phyloP scores from a whole-genome alignment of 352 stramenopile genomes.

The Phytophthora pistaciae region DNA sequence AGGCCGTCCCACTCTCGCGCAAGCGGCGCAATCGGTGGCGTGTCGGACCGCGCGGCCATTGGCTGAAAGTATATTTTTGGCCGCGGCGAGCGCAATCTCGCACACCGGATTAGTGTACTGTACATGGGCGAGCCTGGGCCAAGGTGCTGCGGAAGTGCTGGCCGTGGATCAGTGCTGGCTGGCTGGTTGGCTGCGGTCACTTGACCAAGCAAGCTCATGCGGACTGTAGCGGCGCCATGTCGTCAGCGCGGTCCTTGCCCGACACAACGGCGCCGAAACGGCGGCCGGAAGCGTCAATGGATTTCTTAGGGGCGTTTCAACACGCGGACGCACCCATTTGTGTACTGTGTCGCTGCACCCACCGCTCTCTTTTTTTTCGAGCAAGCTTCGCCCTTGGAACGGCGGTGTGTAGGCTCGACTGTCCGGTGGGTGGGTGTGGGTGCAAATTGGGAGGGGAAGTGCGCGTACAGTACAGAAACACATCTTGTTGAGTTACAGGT shows the following conservation, averaged over 20 bases:
- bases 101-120: background rate
- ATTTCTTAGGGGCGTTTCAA: slow-evolving; percentile 11
- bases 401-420: background rate
- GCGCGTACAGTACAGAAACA: slow-evolving; percentile 21
- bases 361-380: background rate
- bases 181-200: background rate
- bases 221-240: background rate
- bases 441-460: background rate
- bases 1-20: slow-evolving; percentile 11
- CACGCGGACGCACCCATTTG: background rate
- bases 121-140: too few species aligned
- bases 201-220: too few species aligned
- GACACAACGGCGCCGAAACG: background rate
- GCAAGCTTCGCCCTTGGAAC: background rate
- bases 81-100: slow-evolving; percentile 3
- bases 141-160: background rate
- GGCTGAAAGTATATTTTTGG: slow-evolving; percentile 12
- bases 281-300: background rate
- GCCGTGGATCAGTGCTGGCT: background rate
- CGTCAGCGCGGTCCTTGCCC: background rate
- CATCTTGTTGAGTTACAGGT: slow-evolving; percentile 15
- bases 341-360: background rate
- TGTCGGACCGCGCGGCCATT: slow-evolving; percentile 23
- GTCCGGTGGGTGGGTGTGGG: background rate
- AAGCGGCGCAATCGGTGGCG: slow-evolving; percentile 19